Evolutionary conservation across 495 filamentous ascomycete genomes (phyloP).

Genomic region (Hyaloscypha bicolor): DNA sequence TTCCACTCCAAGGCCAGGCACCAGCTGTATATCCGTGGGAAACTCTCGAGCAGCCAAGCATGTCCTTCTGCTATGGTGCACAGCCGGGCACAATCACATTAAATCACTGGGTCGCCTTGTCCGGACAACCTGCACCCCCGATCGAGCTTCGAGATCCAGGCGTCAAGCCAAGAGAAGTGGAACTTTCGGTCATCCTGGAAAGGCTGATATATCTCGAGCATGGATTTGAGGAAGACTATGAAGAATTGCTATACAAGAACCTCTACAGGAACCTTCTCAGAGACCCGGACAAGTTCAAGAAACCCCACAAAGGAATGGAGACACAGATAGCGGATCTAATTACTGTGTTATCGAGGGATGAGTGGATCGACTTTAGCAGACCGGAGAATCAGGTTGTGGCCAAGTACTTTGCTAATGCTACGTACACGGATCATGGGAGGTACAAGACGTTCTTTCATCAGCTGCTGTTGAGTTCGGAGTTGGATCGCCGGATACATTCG

Average conservation of each 20-base stretch:
- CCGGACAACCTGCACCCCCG: slow-evolving; percentile 47
- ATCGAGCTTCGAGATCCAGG: slow-evolving; percentile 53
- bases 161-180: slow-evolving; percentile 53
- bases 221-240: slow-evolving; percentile 59
- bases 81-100: slow-evolving; percentile 63
- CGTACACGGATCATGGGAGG: slow-evolving; percentile 40
- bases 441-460: slow-evolving; percentile 70
- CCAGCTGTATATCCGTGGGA: slow-evolving; percentile 58
- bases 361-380: slow-evolving; percentile 70
- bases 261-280: slow-evolving; percentile 53
- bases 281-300: slow-evolving; percentile 52
- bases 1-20: slow-evolving; percentile 32
- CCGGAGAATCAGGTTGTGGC: slow-evolving; percentile 66
- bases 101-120: slow-evolving; percentile 56
- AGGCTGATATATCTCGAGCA: slow-evolving; percentile 56
- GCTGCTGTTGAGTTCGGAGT: slow-evolving; percentile 66
- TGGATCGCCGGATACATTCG: slow-evolving; percentile 63
- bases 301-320: slow-evolving; percentile 59
- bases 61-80: slow-evolving; percentile 58
- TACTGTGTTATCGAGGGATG: slow-evolving; percentile 58
- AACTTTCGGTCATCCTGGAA: slow-evolving; percentile 53
- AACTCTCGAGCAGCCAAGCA: slow-evolving; percentile 66
- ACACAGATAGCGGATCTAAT: slow-evolving; percentile 70
- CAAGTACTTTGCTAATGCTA: slow-evolving; percentile 58
- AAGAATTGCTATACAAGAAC: slow-evolving; percentile 53